Base-by-base conservation (phyloP, 2,329 filamentous ascomycete species). In the Dothideomycetes sp. region DNA sequence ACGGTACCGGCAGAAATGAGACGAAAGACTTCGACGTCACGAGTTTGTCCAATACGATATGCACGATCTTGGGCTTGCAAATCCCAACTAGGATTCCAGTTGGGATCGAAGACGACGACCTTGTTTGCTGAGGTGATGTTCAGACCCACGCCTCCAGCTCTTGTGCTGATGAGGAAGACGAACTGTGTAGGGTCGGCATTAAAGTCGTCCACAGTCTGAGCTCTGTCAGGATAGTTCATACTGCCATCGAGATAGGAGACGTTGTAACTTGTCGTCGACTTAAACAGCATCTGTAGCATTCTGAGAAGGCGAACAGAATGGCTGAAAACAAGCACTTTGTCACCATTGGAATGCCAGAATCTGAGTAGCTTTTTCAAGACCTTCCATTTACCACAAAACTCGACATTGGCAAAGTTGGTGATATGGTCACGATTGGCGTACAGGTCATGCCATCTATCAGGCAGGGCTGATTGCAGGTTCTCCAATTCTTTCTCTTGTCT, bases 51-150 rank as follows among this genome's bases (percentile, higher is more conserved):
- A 48, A 98, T 96, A 37, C 91, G 81, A 58, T 98, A 96, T 2
- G 91, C 91, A 37, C 91, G 78, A 56, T 98, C 91, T 62, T 98
- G 91, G 0, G 91, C 91, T 60, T 98, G 91, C 1, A 96, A 71
- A 54, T 98, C 91, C 51, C 91, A 89, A 2, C 85, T 77, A 0
- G 91, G 91, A 50, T 98, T 98, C 91, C 91, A 98, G 53, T 96
- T 91, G 0, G 91, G 91, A 57, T 96, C 91, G 33, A 96, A 80
- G 24, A 98, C 85, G 28, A 98, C 89, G 0, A 98, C 91, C 63
- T 96, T 96, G 64, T 98, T 98, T 1, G 91, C 91, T 2, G 86
- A 91, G 0, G 89, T 94, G 56, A 98, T 96, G 57, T 98, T 98
- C 19, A 98, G 69, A 0, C 91, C 91, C 1, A 95, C 83, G 4